Evolutionary conservation across 257 asterid genomes (phyloP).

Genomic region (Capsicum chinense): DNA sequence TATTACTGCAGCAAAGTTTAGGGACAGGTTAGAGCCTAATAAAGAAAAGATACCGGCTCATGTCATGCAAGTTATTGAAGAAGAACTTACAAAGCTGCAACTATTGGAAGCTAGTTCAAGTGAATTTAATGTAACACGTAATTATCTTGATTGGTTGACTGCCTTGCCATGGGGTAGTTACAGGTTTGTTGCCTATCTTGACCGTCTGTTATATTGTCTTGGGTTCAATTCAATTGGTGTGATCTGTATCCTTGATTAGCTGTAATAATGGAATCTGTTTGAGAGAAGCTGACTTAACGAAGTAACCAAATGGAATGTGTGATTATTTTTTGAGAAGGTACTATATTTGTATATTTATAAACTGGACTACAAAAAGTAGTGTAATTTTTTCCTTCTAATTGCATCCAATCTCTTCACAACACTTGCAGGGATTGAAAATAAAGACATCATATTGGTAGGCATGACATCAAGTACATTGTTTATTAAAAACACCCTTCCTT

Average conservation of each 20-base stretch:
- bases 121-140: slow-evolving; percentile 97
- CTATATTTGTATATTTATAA: background rate
- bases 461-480: slow-evolving; percentile 17
- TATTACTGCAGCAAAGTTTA: slow-evolving; percentile 71
- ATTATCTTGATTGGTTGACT: slow-evolving; percentile 99
- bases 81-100: slow-evolving; percentile 87
- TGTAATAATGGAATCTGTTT: slow-evolving; percentile 21
- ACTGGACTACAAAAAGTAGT: background rate
- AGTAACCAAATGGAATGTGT: background rate
- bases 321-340: background rate
- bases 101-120: slow-evolving; percentile 98
- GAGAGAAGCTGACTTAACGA: background rate
- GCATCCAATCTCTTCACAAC: slow-evolving; percentile 13
- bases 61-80: slow-evolving; percentile 97
- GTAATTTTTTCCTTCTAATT: background rate
- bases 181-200: slow-evolving; percentile 58
- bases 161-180: slow-evolving; percentile 98
- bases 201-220: background rate
- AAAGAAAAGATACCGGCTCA: slow-evolving; percentile 92
- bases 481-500: background rate
- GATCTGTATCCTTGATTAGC: slow-evolving; percentile 14
- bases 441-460: background rate
- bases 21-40: slow-evolving; percentile 92
- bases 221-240: background rate
- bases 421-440: background rate